Evolutionary conservation across 768 basidiomycete genomes (phyloP).

Genomic region (Crucibulum laeve): DNA sequence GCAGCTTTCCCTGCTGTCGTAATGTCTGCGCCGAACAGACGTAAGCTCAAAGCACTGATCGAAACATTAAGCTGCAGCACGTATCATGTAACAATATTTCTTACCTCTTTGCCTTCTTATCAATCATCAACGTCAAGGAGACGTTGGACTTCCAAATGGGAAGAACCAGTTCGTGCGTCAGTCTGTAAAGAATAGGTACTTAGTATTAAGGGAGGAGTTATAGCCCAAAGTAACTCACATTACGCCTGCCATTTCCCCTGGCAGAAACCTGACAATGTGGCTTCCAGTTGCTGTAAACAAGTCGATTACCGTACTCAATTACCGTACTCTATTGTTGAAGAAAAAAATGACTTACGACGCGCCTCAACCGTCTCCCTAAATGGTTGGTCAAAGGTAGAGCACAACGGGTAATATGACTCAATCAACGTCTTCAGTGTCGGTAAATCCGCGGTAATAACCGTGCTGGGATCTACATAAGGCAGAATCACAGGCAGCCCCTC

Average conservation of each 20-base stretch:
- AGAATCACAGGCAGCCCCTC: slow-evolving; percentile 84
- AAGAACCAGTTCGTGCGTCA: slow-evolving; percentile 79
- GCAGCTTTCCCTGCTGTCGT: slow-evolving; percentile 25
- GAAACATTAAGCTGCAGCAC: slow-evolving; percentile 2
- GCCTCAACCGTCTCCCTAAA: slow-evolving; percentile 52
- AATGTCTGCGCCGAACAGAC: slow-evolving; percentile 80
- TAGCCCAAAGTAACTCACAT: slow-evolving; percentile 36
- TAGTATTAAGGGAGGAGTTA: neutral
- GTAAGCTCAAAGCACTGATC: slow-evolving; percentile 77
- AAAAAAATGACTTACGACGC: slow-evolving; percentile 40
- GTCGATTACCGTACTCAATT: neutral
- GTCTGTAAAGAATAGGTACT: slow-evolving; percentile 30
- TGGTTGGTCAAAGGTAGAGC: slow-evolving; percentile 53
- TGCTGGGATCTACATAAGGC: slow-evolving; percentile 68
- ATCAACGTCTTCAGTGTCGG: slow-evolving; percentile 62
- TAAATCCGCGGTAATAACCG: slow-evolving; percentile 58
- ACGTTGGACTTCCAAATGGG: slow-evolving; percentile 94
- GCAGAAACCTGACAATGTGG: slow-evolving; percentile 66
- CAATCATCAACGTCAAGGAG: slow-evolving; percentile 88
- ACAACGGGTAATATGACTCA: slow-evolving; percentile 76
- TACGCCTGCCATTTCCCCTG: slow-evolving; percentile 46
- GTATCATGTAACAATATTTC: slow-evolving; percentile 8
- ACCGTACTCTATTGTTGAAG: slow-evolving; percentile 1
- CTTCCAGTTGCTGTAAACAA: slow-evolving; percentile 54
- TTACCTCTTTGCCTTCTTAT: slow-evolving; percentile 94